phyloP scores from a whole-genome alignment of 176 grass and related monocot genomes.

The Zea luxurians region DNA sequence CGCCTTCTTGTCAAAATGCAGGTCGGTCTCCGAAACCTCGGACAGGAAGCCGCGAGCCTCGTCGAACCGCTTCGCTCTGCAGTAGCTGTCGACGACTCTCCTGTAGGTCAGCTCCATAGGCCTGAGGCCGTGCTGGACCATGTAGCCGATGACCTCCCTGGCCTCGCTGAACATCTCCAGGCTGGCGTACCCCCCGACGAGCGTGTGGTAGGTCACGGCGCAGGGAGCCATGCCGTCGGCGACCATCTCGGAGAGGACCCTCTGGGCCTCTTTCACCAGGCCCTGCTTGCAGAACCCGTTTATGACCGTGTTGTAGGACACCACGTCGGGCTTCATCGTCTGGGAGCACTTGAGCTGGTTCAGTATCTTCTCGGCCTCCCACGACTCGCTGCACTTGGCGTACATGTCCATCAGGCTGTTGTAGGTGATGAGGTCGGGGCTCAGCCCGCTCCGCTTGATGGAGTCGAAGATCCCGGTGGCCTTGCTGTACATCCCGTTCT shows the following conservation, averaged over 20 bases:
- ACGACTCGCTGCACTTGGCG: conserved; percentile 70
- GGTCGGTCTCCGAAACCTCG: conserved; percentile 49
- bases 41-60: conserved; percentile 63
- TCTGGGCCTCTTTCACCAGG: conserved; percentile 75
- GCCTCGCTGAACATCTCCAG: conserved; percentile 75
- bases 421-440: conserved; percentile 76
- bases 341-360: conserved; percentile 57
- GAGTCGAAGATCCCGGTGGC: conserved; percentile 53
- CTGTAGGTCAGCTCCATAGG: conserved; percentile 79
- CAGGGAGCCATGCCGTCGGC: conserved; percentile 63
- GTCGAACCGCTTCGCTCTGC: conserved; percentile 58
- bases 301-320: conserved; percentile 92
- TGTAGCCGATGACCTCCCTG: conserved; percentile 74
- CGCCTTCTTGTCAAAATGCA: conserved; percentile 37
- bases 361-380: conserved; percentile 76
- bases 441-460: conserved; percentile 59
- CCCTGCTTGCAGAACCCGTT: conserved; percentile 96
- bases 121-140: conserved; percentile 71
- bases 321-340: conserved; percentile 66
- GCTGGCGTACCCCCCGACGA: conserved; percentile 66
- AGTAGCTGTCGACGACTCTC: conserved; percentile 68
- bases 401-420: conserved; percentile 97
- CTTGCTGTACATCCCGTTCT: conserved; percentile 65
- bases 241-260: conserved; percentile 79
- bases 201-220: conserved; percentile 72